phyloP scores from a whole-genome alignment of 768 basidiomycete species.

The Asterophora parasitica region DNA sequence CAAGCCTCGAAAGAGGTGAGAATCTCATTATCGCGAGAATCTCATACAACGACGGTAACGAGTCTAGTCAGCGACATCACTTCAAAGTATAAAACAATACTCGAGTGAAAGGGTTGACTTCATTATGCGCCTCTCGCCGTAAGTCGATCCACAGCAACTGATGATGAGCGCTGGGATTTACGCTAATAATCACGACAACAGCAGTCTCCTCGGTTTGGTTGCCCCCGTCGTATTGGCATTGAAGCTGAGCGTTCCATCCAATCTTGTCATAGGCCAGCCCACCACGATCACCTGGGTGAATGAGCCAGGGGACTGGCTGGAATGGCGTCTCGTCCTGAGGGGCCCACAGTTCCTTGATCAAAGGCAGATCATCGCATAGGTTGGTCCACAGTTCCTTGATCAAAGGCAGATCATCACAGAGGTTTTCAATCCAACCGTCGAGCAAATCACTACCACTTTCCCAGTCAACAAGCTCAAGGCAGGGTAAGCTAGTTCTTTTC shows the following conservation, averaged over 20 bases:
- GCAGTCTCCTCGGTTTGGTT: not conserved
- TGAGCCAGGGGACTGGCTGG: conserved; percentile 2
- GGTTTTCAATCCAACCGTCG: conserved; percentile 4
- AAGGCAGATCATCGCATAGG: conserved; percentile 4
- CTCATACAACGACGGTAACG: no score
- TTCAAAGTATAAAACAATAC: no score
- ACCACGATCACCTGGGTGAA: conserved; percentile 11
- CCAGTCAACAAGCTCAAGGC: conserved; percentile 4
- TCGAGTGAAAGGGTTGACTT: no score
- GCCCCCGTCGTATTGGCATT: conserved; percentile 5
- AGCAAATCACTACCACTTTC: conserved; percentile 11
- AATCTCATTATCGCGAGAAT: no score
- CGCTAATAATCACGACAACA: not conserved
- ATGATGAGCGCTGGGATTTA: not conserved
- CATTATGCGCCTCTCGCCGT: not conserved
- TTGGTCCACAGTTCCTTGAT: conserved; percentile 7
- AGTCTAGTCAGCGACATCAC: no score
- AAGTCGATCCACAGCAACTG: not conserved
- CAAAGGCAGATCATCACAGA: conserved; percentile 6
- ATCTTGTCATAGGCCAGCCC: conserved; percentile 8
- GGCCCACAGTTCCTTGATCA: conserved; percentile 6
- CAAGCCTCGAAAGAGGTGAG: no score
- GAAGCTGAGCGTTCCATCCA: conserved; percentile 3
- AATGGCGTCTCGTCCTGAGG: conserved; percentile 8
- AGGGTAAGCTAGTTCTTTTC: conserved; percentile 6